These are phyloP conservation scores for Ramularia collo-cygni DNA, from an alignment of 2,329 filamentous ascomycete genomes.

Conservation along the genomic window DNA sequence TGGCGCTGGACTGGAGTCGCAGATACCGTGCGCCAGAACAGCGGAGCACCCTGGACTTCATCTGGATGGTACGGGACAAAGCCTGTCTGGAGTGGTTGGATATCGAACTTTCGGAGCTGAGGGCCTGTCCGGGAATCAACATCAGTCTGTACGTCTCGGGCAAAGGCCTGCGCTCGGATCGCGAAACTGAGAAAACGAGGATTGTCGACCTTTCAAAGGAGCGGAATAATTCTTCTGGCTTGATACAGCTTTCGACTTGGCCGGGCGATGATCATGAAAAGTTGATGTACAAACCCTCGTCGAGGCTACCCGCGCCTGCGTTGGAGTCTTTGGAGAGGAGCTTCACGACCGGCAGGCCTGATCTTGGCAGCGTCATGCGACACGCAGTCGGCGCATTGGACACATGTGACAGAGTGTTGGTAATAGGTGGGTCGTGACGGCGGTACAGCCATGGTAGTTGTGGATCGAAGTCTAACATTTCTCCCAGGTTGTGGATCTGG, in stretches of 20 bases:
- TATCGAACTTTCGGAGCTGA: constrained; percentile 41
- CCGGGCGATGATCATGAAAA: constrained; percentile 3
- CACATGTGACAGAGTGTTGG: constrained; percentile 9
- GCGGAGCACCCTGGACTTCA: constrained; percentile 44
- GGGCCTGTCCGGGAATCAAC: constrained; percentile 40
- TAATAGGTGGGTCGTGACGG: constrained; percentile 4
- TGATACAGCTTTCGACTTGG: too few relatives aligned
- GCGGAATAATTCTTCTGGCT: background rate
- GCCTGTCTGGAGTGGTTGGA: constrained; percentile 45
- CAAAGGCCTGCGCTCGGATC: constrained; percentile 12
- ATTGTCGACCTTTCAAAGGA: constrained; percentile 1
- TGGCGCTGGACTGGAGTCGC: constrained; percentile 43
- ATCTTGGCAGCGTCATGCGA: constrained; percentile 5
- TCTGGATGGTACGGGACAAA: constrained; percentile 17
- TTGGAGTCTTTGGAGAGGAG: background rate
- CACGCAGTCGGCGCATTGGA: constrained; percentile 6
- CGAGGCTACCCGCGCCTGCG: constrained; percentile 1
- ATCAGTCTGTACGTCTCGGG: constrained; percentile 50
- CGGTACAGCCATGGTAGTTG: background rate
- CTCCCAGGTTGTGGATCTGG: constrained; percentile 12
- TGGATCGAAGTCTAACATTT: background rate
- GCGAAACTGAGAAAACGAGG: background rate
- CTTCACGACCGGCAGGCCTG: constrained; percentile 7
- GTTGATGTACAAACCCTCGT: background rate
- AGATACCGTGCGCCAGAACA: constrained; percentile 30